Evolutionary conservation across 2,329 filamentous ascomycete species (phyloP).

Genomic region (Erysiphe pulchra): DNA sequence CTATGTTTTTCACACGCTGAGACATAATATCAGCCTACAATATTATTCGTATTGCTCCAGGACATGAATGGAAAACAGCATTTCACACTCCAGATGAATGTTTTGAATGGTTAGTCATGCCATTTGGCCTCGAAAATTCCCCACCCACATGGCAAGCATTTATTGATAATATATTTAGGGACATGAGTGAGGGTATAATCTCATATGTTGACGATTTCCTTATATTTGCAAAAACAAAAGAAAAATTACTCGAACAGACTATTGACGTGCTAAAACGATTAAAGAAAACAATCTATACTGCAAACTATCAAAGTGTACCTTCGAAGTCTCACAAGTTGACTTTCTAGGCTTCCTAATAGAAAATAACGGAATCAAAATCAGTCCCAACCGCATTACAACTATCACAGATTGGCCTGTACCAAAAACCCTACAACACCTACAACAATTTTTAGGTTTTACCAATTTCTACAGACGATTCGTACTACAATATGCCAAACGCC

Average conservation of each 20-base stretch:
- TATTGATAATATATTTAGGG: background rate
- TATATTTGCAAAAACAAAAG: background rate
- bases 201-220: background rate
- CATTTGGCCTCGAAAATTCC: slow-evolving; percentile 1
- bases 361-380: background rate
- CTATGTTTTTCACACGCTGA: background rate
- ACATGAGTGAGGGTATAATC: background rate
- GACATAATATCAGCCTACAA: slow-evolving; percentile 1
- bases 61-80: background rate
- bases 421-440: background rate
- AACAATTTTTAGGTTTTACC: background rate
- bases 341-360: background rate
- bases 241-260: background rate
- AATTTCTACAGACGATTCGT: background rate
- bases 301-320: background rate
- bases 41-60: background rate
- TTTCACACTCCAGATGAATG: background rate
- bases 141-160: slow-evolving; percentile 1
- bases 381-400: background rate
- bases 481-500: background rate
- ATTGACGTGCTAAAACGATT: background rate
- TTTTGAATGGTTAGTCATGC: slow-evolving; percentile 1
- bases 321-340: background rate
- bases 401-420: background rate
- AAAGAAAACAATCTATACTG: background rate